A percentile compares a stretch with the other conserved stretches of the same genome.
phyloP scores from a whole-genome alignment of 768 basidiomycete genomes.

The Naganishia onofrii region DNA sequence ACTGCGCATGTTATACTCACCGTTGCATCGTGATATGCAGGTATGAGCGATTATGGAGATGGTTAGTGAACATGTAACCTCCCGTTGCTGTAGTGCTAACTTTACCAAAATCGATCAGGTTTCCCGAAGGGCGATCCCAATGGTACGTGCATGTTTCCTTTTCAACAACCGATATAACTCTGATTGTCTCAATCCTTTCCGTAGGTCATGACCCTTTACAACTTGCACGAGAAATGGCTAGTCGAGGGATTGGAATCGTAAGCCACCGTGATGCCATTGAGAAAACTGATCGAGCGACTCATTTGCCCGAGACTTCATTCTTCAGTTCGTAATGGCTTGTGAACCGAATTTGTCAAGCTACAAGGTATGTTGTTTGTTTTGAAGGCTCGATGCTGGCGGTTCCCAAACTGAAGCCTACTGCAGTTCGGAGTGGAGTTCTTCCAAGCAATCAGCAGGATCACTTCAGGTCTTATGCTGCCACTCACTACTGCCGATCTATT shows the following conservation, averaged over 20 bases:
- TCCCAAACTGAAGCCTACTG: background rate
- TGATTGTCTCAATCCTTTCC: too few relatives aligned
- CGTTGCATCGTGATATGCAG: conserved; percentile 25
- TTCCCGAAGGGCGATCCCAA: conserved; percentile 69
- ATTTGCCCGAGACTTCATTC: background rate
- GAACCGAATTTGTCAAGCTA: conserved; percentile 63
- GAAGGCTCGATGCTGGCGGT: background rate
- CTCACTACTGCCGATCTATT: conserved; percentile 91
- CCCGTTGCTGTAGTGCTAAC: background rate
- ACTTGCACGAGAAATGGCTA: conserved; percentile 83
- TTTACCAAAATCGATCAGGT: conserved; percentile 58
- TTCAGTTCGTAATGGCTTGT: conserved; percentile 96
- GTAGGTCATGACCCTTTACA: conserved; percentile 71
- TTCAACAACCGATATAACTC: too few relatives aligned
- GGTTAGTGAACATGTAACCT: conserved; percentile 3
- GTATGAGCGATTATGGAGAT: conserved; percentile 91
- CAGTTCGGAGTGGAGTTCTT: conserved; percentile 67
- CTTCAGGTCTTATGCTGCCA: conserved; percentile 93
- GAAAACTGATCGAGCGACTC: too few relatives aligned
- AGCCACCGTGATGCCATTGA: too few relatives aligned
- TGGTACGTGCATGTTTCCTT: background rate
- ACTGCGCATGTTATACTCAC: background rate
- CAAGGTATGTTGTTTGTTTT: conserved; percentile 34
- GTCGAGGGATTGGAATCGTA: conserved; percentile 83
- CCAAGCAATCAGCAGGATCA: conserved; percentile 85